Evolutionary conservation across 2,329 filamentous ascomycete species (phyloP), one percentile per base, ranked within the genome.

Genomic region (Juglanconis sp.): DNA sequence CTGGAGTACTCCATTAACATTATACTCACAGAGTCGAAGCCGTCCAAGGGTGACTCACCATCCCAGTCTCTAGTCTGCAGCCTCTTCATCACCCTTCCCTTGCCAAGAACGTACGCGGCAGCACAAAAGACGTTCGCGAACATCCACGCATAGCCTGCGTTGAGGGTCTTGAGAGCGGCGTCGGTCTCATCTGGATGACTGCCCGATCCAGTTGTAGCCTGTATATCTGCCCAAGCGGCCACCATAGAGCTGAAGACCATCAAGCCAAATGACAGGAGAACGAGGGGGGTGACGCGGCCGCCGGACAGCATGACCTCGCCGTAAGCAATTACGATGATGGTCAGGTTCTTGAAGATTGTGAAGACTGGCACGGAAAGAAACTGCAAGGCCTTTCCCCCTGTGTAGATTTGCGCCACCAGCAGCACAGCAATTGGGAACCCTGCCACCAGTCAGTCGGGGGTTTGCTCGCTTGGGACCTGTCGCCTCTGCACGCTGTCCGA

Each of bases 1-100:
- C 94, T 98, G 66, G 51, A 34, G 4, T 58, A 42, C 47, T 7
- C 47, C 31, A 53, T 47, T 62, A 35, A 56, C 63, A 56, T 24
- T n/a, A 35, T 59, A 51, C 34, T 48, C 17, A 24, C 17, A 24
- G 17, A 24, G 17, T 24, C 17, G 17, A 24, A 24, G 17, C 17
- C 17, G 17, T 24, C 17, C 17, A 24, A 24, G 17, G 59, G 36
- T 11, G 47, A 87, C 94, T 78, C 83, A 97, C 94, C 96, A 76
- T 99, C 95, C 81, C 96, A 98, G 75, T 98, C 95, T 83, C 96
- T 97, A 80, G 99, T 98, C 82, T 96, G 97, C 81, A 96, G 97
- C 78, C 96, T 87, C 88, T 98, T 98, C 75, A 99, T 98, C 66
- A 96, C 89, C 83, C 98, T 98, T 73, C 95, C 89, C 94, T 97